Conservation (phyloP, 306 rosid species). For the Begonia peltatifolia region DNA sequence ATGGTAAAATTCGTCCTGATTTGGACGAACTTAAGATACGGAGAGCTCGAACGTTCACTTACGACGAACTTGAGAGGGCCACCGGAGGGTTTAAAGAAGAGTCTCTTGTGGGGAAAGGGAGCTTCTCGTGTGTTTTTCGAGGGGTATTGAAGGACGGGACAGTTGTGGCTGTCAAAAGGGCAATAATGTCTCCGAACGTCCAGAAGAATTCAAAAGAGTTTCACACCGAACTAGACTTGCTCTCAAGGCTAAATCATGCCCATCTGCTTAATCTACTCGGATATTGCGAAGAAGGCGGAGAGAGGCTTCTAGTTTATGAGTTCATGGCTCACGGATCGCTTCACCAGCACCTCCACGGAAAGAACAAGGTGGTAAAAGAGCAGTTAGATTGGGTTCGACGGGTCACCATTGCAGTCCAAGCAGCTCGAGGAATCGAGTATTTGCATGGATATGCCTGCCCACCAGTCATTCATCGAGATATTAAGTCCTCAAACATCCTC, state of each 20-base stretch:
- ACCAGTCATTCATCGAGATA: slow-evolving; percentile 81
- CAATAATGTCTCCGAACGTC: slow-evolving; percentile 58
- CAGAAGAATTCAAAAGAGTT: slow-evolving; percentile 80
- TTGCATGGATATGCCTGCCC: slow-evolving; percentile 87
- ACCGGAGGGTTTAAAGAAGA: slow-evolving; percentile 66
- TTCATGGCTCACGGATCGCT: slow-evolving; percentile 90
- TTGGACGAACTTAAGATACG: slow-evolving; percentile 63
- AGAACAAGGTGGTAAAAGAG: slow-evolving; percentile 43
- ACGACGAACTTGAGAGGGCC: slow-evolving; percentile 69
- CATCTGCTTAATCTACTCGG: slow-evolving; percentile 82
- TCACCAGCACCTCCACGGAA: slow-evolving; percentile 76
- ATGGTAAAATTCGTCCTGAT: slow-evolving; percentile 41
- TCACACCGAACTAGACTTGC: slow-evolving; percentile 76
- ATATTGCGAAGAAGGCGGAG: slow-evolving; percentile 78
- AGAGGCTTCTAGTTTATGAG: slow-evolving; percentile 86
- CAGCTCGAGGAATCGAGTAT: slow-evolving; percentile 84
- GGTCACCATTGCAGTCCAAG: slow-evolving; percentile 88
- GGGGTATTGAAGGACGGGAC: slow-evolving; percentile 75
- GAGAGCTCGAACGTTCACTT: slow-evolving; percentile 64
- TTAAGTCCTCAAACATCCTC: slow-evolving; percentile 87
- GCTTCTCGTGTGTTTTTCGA: slow-evolving; percentile 74
- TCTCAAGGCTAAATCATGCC: slow-evolving; percentile 75
- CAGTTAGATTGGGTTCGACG: slow-evolving; percentile 84
- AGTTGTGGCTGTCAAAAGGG: slow-evolving; percentile 76
- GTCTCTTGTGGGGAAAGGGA: slow-evolving; percentile 78